Conservation (phyloP, 83 land plant species). For the Picea abies region DNA sequence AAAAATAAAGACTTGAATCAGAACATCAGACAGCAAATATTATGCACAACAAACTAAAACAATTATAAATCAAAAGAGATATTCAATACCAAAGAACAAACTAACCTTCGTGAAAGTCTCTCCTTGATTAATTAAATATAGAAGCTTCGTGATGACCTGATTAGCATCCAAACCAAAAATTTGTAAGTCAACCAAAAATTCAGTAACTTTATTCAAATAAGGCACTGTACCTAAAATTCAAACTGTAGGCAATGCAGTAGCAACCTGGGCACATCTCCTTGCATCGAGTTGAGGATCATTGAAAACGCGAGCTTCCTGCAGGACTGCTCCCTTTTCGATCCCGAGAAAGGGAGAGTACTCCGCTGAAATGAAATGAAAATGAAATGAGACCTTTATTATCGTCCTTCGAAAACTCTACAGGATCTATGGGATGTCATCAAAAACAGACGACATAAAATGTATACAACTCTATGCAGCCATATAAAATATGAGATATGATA, state of each 20-base stretch:
- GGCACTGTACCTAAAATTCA: background rate
- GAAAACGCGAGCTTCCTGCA: slow-evolving; percentile 98
- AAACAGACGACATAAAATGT: no score
- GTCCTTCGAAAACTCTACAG: no score
- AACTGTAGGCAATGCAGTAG: background rate
- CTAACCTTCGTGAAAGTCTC: slow-evolving; percentile 93
- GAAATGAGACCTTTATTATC: background rate
- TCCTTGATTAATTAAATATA: slow-evolving; percentile 95
- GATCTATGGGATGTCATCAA: no score
- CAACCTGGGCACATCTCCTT: slow-evolving; percentile 93
- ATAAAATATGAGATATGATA: no score
- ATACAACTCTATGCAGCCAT: no score
- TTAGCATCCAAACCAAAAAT: slow-evolving; percentile 6
- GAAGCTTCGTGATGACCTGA: slow-evolving; percentile 95
- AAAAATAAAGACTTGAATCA: background rate
- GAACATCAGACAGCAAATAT: background rate
- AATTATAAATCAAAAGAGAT: background rate
- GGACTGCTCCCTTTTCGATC: slow-evolving; percentile 97
- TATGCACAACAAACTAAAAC: background rate
- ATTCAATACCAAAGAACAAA: background rate
- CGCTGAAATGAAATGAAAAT: slow-evolving; percentile 47
- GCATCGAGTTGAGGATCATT: slow-evolving; percentile 96
- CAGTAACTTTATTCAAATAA: background rate
- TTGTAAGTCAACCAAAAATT: background rate
- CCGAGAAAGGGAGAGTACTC: slow-evolving; percentile 97